Conservation (phyloP, 345 rosid species). For the Moringa oleifera region DNA sequence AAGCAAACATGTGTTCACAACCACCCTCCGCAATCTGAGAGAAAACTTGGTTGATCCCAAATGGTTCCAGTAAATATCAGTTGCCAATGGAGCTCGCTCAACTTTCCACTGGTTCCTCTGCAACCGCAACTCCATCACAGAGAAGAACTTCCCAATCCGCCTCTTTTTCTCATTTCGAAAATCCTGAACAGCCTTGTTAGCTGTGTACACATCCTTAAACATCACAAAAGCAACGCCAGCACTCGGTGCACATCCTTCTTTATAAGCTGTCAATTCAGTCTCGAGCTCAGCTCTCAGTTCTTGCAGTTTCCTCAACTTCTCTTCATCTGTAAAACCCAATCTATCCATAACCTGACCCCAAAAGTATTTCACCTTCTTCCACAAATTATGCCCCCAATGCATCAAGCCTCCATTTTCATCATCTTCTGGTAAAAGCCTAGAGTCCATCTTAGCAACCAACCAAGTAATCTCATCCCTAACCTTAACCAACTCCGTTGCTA, state of each 20-base stretch:
- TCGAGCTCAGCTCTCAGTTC: slow-evolving; percentile 75
- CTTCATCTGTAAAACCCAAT: slow-evolving; percentile 68
- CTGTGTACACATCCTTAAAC: slow-evolving; percentile 88
- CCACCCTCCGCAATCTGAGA: slow-evolving; percentile 55
- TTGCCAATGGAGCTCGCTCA: slow-evolving; percentile 89
- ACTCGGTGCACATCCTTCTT: slow-evolving; percentile 74
- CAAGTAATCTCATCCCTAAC: slow-evolving; percentile 90
- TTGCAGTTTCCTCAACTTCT: slow-evolving; percentile 65
- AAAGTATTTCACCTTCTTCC: slow-evolving; percentile 35
- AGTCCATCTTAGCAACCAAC: slow-evolving; percentile 81
- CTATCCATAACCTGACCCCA: slow-evolving; percentile 39
- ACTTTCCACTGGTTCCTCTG: slow-evolving; percentile 99
- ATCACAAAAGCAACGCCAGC: slow-evolving; percentile 94
- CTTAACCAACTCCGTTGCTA: slow-evolving; percentile 68
- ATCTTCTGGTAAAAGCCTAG: slow-evolving; percentile 57
- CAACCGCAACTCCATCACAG: slow-evolving; percentile 70
- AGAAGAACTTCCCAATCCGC: slow-evolving; percentile 82
- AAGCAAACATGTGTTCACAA: slow-evolving; percentile 78
- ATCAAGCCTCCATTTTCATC: slow-evolving; percentile 30
- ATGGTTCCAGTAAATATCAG: slow-evolving; percentile 97
- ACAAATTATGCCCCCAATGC: slow-evolving; percentile 18
- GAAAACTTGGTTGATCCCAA: slow-evolving; percentile 81
- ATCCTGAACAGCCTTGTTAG: slow-evolving; percentile 93
- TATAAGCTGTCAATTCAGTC: slow-evolving; percentile 56
- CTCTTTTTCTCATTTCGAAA: slow-evolving; percentile 69